phyloP scores from a whole-genome alignment of 2,329 filamentous ascomycete genomes.

The Clonostachys solani region DNA sequence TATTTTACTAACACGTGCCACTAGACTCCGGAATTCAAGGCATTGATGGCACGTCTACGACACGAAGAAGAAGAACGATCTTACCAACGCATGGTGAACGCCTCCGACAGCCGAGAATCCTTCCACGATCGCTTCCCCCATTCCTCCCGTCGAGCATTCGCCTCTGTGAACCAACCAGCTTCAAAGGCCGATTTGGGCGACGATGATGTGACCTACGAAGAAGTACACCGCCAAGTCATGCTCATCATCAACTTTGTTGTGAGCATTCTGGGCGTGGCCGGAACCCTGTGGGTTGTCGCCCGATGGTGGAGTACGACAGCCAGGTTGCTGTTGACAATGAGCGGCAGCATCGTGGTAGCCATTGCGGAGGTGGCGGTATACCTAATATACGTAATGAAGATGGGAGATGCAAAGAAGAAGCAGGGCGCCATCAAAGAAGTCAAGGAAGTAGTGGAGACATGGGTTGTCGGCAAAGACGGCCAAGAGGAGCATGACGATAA shows the following conservation, averaged over 20 bases:
- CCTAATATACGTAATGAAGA: slow-evolving; percentile 67
- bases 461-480: slow-evolving; percentile 51
- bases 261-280: slow-evolving; percentile 75
- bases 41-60: slow-evolving; percentile 80
- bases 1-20: slow-evolving; percentile 5
- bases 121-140: slow-evolving; percentile 56
- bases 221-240: slow-evolving; percentile 76
- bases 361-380: slow-evolving; percentile 77
- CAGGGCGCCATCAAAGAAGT: slow-evolving; percentile 59
- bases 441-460: slow-evolving; percentile 67
- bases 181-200: slow-evolving; percentile 42
- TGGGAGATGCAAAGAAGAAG: slow-evolving; percentile 62
- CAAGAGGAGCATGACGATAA: slow-evolving; percentile 15
- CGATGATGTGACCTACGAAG: slow-evolving; percentile 65
- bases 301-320: slow-evolving; percentile 72
- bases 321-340: slow-evolving; percentile 66
- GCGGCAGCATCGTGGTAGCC: slow-evolving; percentile 64
- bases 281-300: slow-evolving; percentile 73
- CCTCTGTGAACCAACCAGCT: slow-evolving; percentile 45
- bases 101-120: slow-evolving; percentile 46
- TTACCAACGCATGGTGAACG: slow-evolving; percentile 78
- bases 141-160: slow-evolving; percentile 46
- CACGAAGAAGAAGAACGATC: slow-evolving; percentile 75
- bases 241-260: slow-evolving; percentile 88
- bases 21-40: slow-evolving; percentile 77